Base-by-base conservation (phyloP, 768 basidiomycete genomes). In the Boletus tylopilopsis region DNA sequence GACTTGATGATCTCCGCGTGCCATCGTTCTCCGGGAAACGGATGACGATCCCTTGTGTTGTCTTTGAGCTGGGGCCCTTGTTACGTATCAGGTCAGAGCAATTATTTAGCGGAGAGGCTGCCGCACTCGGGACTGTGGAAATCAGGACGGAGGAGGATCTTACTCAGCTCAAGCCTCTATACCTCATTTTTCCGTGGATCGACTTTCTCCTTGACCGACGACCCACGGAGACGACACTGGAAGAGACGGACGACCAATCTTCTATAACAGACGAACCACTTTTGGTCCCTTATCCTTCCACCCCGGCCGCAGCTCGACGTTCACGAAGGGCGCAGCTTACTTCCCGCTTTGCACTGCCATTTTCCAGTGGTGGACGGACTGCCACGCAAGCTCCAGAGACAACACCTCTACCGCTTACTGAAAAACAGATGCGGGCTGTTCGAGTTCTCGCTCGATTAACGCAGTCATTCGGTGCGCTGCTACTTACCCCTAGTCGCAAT, bases 391-490 rank as follows among this genome's bases (percentile, higher is more conserved):
- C 3, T 19, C 21, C 22, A 19, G 1, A 18, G 23, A 42, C 6
- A 8, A 4, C 34, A 3, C 2, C 52, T 3, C 6, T 25, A 10
- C 34, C 32, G 4, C 34, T 1, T 4, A 18, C 16, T 2, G 29
- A 53, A 19, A 32, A 19, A 15, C 35, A 38, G 32, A 25, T 6
- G 2, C 36, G n/a, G 15, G 51, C 35, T 0, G 19, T 49, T 5
- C 44, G 2, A 15, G 8, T 47, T 16, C 6, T 47, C 4, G 43
- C 47, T 12, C 56, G 47, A 8, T 29, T 58, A 5, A 37, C 38
- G 16, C 42, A 53, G 25, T 44, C 39, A 3, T 57, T 57, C 4
- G 55, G 55, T 21, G 50, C 50, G 6, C 7, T 57, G 9, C 25
- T 57, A 15, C 7, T 34, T 7, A n/a, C 33, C 7, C 15, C 15